These are phyloP conservation scores for Apiotrichum sp. DNA, from an alignment of 1,284 basidiomycete species.

Conservation along the genomic window DNA sequence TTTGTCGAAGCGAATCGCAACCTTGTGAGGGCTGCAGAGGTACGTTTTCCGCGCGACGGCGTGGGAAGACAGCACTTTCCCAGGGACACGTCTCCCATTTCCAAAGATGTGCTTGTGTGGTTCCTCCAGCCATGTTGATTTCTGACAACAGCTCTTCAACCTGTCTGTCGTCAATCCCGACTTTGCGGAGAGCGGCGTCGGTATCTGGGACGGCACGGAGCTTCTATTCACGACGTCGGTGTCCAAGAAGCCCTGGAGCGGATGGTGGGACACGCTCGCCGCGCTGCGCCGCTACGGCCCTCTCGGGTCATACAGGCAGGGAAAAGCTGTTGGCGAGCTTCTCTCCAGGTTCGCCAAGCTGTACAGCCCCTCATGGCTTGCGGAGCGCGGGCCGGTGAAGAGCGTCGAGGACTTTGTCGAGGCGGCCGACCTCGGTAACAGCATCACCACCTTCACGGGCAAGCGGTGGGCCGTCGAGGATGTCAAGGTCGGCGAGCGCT, in stretches of 20 bases:
- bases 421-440: conserved; percentile 29
- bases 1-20: conserved; percentile 80
- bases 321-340: conserved; percentile 41
- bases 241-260: conserved; percentile 30
- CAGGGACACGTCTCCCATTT: no score
- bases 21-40: conserved; percentile 68
- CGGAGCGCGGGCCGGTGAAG: conserved; percentile 23
- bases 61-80: no score
- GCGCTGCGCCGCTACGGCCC: conserved; percentile 76
- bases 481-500: conserved; percentile 54
- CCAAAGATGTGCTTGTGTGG: no score
- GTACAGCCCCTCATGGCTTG: conserved; percentile 35
- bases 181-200: conserved; percentile 29
- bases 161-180: conserved; percentile 57
- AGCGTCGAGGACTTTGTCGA: conserved; percentile 36
- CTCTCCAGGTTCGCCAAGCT: conserved; percentile 29
- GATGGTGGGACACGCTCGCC: conserved; percentile 70
- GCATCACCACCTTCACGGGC: conserved; percentile 54
- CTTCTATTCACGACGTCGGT: conserved; percentile 59
- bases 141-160: conserved; percentile 58
- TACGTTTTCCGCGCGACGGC: conserved; percentile 27
- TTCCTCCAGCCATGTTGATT: no score
- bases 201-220: conserved; percentile 60
- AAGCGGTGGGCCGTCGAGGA: conserved; percentile 57
- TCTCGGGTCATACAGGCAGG: conserved; percentile 57